phyloP scores from a whole-genome alignment of 2,329 filamentous ascomycete genomes.

The Gnomoniopsis smithogilvyi region DNA sequence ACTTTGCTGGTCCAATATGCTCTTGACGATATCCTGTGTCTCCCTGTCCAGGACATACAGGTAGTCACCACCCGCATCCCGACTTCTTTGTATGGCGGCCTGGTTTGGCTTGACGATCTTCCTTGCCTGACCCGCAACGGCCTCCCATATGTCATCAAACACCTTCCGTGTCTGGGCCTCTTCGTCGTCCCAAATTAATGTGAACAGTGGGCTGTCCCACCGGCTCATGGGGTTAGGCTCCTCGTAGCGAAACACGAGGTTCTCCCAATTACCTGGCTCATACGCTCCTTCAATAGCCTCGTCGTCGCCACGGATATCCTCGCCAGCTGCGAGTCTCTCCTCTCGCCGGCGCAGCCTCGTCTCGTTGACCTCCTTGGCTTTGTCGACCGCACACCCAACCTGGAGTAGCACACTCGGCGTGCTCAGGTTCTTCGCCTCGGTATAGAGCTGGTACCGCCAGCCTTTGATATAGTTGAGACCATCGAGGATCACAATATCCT shows the following conservation, averaged over 20 bases:
- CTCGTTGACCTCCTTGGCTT: slow-evolving; percentile 57
- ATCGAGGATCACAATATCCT: slow-evolving; percentile 77
- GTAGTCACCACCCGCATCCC: slow-evolving; percentile 68
- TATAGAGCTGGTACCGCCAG: slow-evolving; percentile 82
- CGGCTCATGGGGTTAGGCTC: slow-evolving; percentile 82
- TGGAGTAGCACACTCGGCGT: slow-evolving; percentile 75
- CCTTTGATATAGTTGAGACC: slow-evolving; percentile 87
- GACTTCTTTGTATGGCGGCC: slow-evolving; percentile 63
- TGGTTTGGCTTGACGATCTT: slow-evolving; percentile 71
- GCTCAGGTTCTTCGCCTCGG: slow-evolving; percentile 75
- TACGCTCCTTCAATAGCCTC: slow-evolving; percentile 40
- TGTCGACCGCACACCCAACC: slow-evolving; percentile 54
- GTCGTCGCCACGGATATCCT: slow-evolving; percentile 28
- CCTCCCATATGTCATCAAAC: slow-evolving; percentile 72
- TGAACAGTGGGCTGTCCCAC: slow-evolving; percentile 83
- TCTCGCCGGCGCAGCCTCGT: slow-evolving; percentile 41
- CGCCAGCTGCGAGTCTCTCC: slow-evolving; percentile 32
- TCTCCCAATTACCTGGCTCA: slow-evolving; percentile 64
- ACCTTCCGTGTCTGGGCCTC: slow-evolving; percentile 52
- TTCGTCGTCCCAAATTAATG: slow-evolving; percentile 72
- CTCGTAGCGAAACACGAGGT: slow-evolving; percentile 78
- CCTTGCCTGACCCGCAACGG: slow-evolving; percentile 59
- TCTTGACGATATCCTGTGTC: slow-evolving; percentile 72
- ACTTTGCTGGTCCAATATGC: slow-evolving; percentile 65
- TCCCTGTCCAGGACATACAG: slow-evolving; percentile 76